Evolutionary conservation across 805 yeast species (phyloP), one percentile per base, ranked within the genome.

Genomic region (Pichia nakasei): DNA sequence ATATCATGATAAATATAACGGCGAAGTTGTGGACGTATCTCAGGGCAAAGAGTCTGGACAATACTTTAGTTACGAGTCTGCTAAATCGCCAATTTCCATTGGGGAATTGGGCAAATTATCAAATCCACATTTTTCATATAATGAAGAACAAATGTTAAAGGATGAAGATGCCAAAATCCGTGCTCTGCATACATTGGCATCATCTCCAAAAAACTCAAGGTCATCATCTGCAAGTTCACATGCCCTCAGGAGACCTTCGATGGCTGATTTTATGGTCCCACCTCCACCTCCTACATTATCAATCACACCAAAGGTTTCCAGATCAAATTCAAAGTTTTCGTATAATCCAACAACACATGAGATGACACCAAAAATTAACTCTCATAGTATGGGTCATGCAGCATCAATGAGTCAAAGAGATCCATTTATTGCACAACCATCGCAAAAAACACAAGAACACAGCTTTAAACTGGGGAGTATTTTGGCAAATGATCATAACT

Each of bases 121-220:
- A 1, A 56, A 50, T 24, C 73, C 85, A 9, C 82, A 80, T 56
- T 81, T 69, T 54, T 76, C 85, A 1, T 69, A 80, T 41, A 73
- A 77, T 6, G 87, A 83, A 52, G 89, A 82, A 50, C 70, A 70
- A 53, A 66, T 69, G 53, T 67, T 82, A 52, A 73, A 72, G 53
- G 87, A 79, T 42, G 80, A 80, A 46, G 86, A 81, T 49, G 78
- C 84, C 52, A 82, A 82, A 54, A 58, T 76, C 32, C 69, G 72
- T 46, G 85, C 87, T 0, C 66, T 78, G 48, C 75, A 74, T 47
- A 68, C 74, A 31, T 59, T 75, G 34, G 53, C 58, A 3, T 50
- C 57, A n/a, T 53, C 64, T 13, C 59, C 63, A 9, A 54, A 51
- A 38, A 46, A 47, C 15, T 54, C 64, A 18, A 48, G 58, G 32